Conservation (phyloP, 2,329 filamentous ascomycete genomes). For the Macrophomina phaseolina region DNA sequence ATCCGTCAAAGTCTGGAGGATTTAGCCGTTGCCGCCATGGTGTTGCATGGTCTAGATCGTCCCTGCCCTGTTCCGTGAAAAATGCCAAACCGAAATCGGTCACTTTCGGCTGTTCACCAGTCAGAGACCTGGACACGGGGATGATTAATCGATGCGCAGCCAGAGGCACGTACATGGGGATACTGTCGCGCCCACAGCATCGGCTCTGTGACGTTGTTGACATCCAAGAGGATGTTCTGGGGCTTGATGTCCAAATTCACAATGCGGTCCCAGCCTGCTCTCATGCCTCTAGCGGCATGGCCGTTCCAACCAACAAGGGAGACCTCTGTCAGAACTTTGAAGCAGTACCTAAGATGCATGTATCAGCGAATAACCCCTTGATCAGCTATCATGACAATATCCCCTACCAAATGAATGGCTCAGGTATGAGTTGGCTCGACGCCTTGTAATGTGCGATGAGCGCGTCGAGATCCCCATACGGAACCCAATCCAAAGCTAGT, state of each 20-base stretch:
- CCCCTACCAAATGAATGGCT: constrained; percentile 1
- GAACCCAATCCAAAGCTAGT: not conserved
- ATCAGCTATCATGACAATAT: too few relatives aligned
- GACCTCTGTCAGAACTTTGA: not conserved
- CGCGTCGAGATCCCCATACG: not conserved
- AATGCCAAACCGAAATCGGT: not conserved
- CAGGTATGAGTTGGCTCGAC: not conserved
- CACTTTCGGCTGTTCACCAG: not conserved
- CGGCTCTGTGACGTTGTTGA: not conserved
- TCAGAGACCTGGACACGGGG: not conserved
- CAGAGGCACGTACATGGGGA: constrained; percentile 1
- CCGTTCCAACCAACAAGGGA: not conserved
- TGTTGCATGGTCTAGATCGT: not conserved
- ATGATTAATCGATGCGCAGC: too few relatives aligned
- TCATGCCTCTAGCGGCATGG: not conserved
- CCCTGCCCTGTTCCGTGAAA: not conserved
- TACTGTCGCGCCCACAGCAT: constrained; percentile 1
- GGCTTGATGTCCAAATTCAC: constrained; percentile 12
- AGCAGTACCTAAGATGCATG: not conserved
- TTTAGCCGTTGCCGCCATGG: not conserved
- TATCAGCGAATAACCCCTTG: not conserved
- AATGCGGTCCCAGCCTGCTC: not conserved
- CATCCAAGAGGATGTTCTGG: not conserved
- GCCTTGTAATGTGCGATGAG: not conserved
- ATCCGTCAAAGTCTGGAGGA: not conserved